phyloP scores from a whole-genome alignment of 1,139 yeast species.

The Citeromyces hawaiiensis region DNA sequence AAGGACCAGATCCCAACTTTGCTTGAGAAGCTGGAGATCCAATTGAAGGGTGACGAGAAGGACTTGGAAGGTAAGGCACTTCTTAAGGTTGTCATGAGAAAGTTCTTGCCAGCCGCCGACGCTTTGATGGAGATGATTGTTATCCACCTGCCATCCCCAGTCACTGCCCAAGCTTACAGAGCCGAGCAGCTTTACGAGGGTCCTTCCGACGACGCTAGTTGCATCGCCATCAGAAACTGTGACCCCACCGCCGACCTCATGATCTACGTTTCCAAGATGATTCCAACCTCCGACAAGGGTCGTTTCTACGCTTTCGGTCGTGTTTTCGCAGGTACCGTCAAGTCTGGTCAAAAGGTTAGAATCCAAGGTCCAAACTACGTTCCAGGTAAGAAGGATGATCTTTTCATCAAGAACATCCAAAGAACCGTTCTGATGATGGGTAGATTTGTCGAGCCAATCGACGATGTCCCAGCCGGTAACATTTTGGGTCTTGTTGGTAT shows the following conservation, averaged over 20 bases:
- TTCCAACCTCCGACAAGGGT: constrained; percentile 99
- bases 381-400: constrained; percentile 97
- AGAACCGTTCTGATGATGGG: constrained; percentile 99
- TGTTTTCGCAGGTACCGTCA: constrained; percentile 99
- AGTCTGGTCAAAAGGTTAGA: constrained; percentile 98
- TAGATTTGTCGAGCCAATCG: constrained; percentile 94
- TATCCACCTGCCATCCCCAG: constrained; percentile 98
- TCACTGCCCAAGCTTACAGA: constrained; percentile 98
- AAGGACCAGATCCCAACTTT: constrained; percentile 88
- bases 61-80: constrained; percentile 98
- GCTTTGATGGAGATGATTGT: constrained; percentile 99
- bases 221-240: constrained; percentile 93
- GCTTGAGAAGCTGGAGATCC: constrained; percentile 85
- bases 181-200: constrained; percentile 99
- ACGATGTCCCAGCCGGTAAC: constrained; percentile 99
- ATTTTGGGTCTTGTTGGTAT: constrained; percentile 99
- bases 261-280: constrained; percentile 99
- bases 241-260: constrained; percentile 97
- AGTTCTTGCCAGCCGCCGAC: constrained; percentile 99
- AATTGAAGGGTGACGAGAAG: constrained; percentile 87
- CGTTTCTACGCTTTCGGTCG: constrained; percentile 99
- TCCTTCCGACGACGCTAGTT: constrained; percentile 89
- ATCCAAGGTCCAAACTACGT: constrained; percentile 99
- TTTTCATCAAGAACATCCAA: constrained; percentile 95
- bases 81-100: constrained; percentile 97